Evolutionary conservation across 2,329 filamentous ascomycete species (phyloP).

Genomic region (Cryoendolithus antarcticus): DNA sequence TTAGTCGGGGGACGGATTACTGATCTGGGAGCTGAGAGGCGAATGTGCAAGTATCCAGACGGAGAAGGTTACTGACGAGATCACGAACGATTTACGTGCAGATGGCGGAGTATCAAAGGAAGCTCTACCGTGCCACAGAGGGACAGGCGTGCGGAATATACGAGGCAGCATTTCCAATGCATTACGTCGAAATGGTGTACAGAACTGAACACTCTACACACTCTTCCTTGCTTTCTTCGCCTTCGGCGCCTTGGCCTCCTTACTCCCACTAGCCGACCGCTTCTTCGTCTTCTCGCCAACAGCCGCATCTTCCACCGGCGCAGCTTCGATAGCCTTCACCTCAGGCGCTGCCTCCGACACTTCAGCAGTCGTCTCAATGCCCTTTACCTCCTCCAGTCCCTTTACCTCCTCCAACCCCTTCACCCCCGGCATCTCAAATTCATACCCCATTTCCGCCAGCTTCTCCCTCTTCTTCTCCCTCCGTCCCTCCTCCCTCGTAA

Average conservation of each 20-base stretch:
- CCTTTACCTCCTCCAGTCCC: conserved; percentile 32
- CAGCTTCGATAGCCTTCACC: conserved; percentile 7
- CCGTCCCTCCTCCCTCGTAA: conserved; percentile 59
- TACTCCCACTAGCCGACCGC: conserved; percentile 20
- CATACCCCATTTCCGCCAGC: conserved; percentile 71
- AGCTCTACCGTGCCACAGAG: too few species aligned
- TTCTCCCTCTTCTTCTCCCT: conserved; percentile 58
- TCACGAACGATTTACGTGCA: too few species aligned
- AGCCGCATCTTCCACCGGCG: conserved; percentile 8
- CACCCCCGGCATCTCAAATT: conserved; percentile 61
- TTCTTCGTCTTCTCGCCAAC: conserved; percentile 25
- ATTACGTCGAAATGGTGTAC: too few species aligned
- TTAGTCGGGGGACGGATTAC: conserved; percentile 21
- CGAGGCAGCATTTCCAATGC: too few species aligned
- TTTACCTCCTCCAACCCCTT: conserved; percentile 46
- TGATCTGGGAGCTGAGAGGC: background rate
- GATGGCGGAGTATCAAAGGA: too few species aligned
- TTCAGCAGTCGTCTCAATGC: conserved; percentile 17
- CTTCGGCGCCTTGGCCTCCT: conserved; percentile 23
- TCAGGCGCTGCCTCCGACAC: conserved; percentile 3
- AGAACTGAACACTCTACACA: background rate
- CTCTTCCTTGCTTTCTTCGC: conserved; percentile 9
- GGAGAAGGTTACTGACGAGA: too few species aligned
- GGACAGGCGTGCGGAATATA: too few species aligned
- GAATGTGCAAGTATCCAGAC: too few species aligned